Base-by-base conservation (phyloP, 2,329 filamentous ascomycete genomes). In the Botrytis galanthina region DNA sequence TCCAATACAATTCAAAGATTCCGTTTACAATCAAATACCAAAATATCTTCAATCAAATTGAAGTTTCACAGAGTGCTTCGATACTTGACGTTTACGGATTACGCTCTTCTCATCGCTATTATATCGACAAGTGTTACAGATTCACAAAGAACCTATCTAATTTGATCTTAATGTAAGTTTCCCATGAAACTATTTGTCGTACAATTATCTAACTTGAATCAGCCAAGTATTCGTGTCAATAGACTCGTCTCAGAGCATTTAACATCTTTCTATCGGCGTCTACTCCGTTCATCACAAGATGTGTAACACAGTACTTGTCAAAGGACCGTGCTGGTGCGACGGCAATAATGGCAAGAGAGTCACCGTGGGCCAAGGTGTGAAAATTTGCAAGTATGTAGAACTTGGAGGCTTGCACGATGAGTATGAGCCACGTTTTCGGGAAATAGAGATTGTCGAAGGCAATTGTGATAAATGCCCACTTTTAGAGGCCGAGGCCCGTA, bases 401-500 rank as follows among this genome's bases (percentile, higher is more conserved):
- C 6, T 0, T 9, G 59, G 59, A 14, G 22, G 20, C 20, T 7
- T 10, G 7, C 59, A 61, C 22, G 59, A 61, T 14, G 5, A 14
- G 12, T 61, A 37, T 26, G 37, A 14, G 10, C 2, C 1, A 14
- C 2, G 0, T 37, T 20, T 1, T 35, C 0, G 0, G 10, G 10
- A 26, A 0, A 3, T 22, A 0, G 0, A 14, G 22, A 0, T 3
- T 37, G 18, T 29, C 6, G 1, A 26, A 12, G 18, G 10, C 14
- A 37, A 14, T 16, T 61, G 59, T 1, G 20, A 7, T 1, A 14
- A 37, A 1, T 61, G 59, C 32, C 16, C 18, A 6, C 7, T 3
- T 22, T 6, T 22, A 26, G 57, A 32, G 10, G 9, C 0, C 0
- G 57, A 37, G 29, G 32, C 32, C 1, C 10, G 26, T 32, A 60